Evolutionary conservation across 2,329 filamentous ascomycete genomes (phyloP).

Genomic region (Cucurbitaria berberidis): DNA sequence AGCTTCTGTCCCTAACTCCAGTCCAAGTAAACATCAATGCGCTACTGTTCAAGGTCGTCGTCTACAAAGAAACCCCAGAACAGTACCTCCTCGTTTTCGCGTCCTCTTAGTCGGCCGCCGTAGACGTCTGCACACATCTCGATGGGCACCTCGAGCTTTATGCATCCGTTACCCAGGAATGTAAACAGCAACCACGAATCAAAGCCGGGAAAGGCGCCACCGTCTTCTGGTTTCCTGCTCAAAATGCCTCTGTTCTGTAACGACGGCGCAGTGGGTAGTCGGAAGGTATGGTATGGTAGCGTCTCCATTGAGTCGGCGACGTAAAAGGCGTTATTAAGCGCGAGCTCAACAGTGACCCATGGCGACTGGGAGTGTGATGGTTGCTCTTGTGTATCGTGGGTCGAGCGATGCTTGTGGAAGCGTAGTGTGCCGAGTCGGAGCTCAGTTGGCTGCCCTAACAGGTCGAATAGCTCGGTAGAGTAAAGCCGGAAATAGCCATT

Average conservation of each 20-base stretch:
- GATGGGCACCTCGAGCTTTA: slow-evolving; percentile 46
- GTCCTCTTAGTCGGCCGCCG: slow-evolving; percentile 35
- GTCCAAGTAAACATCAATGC: slow-evolving; percentile 23
- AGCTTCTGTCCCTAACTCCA: slow-evolving; percentile 29
- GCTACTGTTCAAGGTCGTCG: slow-evolving; percentile 33
- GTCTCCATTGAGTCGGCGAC: slow-evolving; percentile 45
- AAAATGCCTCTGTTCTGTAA: slow-evolving; percentile 44
- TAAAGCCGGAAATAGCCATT: slow-evolving; percentile 46
- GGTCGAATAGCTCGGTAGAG: slow-evolving; percentile 45
- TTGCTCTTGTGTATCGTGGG: background rate
- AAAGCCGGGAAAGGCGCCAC: slow-evolving; percentile 40
- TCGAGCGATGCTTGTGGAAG: slow-evolving; percentile 31
- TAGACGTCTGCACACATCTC: slow-evolving; percentile 48
- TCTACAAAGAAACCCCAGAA: slow-evolving; percentile 47
- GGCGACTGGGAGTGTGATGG: slow-evolving; percentile 1
- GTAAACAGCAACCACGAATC: slow-evolving; percentile 49
- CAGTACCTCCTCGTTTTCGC: slow-evolving; percentile 43
- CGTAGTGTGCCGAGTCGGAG: slow-evolving; percentile 46
- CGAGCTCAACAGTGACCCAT: slow-evolving; percentile 39
- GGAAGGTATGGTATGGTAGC: slow-evolving; percentile 44
- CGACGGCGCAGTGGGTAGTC: slow-evolving; percentile 37
- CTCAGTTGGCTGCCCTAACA: slow-evolving; percentile 43
- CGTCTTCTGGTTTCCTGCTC: slow-evolving; percentile 37
- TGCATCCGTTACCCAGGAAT: slow-evolving; percentile 43
- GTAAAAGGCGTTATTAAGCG: slow-evolving; percentile 42